These are phyloP conservation scores for Tremellales sp. DNA, from an alignment of 1,284 basidiomycete species.

Conservation along the genomic window DNA sequence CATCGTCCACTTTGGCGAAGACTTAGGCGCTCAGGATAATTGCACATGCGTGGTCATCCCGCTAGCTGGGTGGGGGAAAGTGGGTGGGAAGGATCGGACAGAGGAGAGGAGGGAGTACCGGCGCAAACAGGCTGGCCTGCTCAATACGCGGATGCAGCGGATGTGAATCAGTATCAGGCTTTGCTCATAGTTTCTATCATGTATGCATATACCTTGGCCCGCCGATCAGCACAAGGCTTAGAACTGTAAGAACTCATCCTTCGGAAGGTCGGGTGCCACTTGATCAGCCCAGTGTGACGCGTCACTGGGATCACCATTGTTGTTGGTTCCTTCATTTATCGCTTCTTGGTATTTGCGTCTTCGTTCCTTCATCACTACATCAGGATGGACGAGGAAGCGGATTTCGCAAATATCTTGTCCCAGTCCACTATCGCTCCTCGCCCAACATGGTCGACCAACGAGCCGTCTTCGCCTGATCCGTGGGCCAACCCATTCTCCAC, in stretches of 20 bases:
- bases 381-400: constrained; percentile 42
- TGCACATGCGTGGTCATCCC: constrained; percentile 89
- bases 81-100: constrained; percentile 68
- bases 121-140: constrained; percentile 58
- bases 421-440: constrained; percentile 27
- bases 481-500: constrained; percentile 48
- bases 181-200: too few relatives aligned
- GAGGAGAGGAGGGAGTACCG: constrained; percentile 76
- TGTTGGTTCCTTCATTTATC: too few relatives aligned
- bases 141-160: constrained; percentile 47
- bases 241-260: too few relatives aligned
- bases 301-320: too few relatives aligned
- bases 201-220: too few relatives aligned
- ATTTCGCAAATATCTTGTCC: constrained; percentile 40
- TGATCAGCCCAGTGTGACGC: too few relatives aligned
- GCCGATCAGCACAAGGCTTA: too few relatives aligned
- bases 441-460: constrained; percentile 22
- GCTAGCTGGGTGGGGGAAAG: constrained; percentile 82
- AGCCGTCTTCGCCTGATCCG: constrained; percentile 25
- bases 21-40: constrained; percentile 87
- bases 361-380: neutral
- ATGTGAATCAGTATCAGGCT: constrained; percentile 29
- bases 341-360: too few relatives aligned
- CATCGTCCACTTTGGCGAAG: constrained; percentile 84
- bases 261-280: too few relatives aligned